Base-by-base conservation (phyloP, 164 flowering plant genomes). In the Vitis amurensis region DNA sequence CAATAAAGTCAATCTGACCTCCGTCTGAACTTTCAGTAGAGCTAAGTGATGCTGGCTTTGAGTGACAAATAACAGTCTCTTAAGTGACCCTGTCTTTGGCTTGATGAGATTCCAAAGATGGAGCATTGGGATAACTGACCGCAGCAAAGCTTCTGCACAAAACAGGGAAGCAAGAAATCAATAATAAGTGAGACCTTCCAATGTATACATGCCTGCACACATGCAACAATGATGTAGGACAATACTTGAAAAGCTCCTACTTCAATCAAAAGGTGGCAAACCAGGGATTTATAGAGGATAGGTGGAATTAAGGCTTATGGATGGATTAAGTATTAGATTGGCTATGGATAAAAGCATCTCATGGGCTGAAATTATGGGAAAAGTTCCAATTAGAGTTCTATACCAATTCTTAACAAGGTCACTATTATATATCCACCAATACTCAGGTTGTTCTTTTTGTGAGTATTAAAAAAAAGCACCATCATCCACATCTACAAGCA, bases 1-100 rank as follows among this genome's bases (percentile, higher is more conserved):
- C 37, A 31, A 2, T 31, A 1, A 31, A 31, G 37, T 31, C 50
- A n/a, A 19, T 31, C 71, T 80, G 73, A 89, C 96, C 93, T 68
- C 86, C 85, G 72, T 84, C 85, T 31, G 89, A 87, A 76, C 87
- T 86, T 78, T 83, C 89, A 56, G 86, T 81, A 50, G 89, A 87
- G 77, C 84, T 80, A 64, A 85, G 74, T 50, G 87, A 84, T 59
- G 84, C 83, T 9, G 88, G 86, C 56, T 81, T 80, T 63, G 89
- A 87, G 73, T 77, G 86, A 75, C 78, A 76, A 58, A 79, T 78
- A 63, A 83, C 72, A 73, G 75, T 78, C 69, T 80, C 91, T 78
- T 84, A 90, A 31, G 72, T 61, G 47, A 71, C 66, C 75, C 74
- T 82, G 63, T 69, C 82, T 73, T 74, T 80, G 55, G 67, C 72